Percentiles rank a stretch among this genome's conserved stretches.
Conservation (phyloP, 345 rosid genomes). For the Eucalyptus regnans region DNA sequence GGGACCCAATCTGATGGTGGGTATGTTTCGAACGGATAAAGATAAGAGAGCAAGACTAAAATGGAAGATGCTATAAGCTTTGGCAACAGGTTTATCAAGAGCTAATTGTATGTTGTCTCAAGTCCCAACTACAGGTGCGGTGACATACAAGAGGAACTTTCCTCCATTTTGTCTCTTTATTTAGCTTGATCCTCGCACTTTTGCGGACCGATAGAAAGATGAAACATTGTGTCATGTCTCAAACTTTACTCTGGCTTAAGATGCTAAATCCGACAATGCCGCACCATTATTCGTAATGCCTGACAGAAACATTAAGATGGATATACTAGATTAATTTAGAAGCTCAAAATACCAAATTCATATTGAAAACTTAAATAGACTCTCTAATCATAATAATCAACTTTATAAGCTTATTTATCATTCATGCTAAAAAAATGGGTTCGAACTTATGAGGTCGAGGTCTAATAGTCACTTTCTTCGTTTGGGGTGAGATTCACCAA, state of each 20-base stretch:
- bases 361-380: not conserved
- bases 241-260: not conserved
- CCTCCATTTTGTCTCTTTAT: not conserved
- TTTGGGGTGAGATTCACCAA: accelerated
- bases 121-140: not conserved
- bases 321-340: not conserved
- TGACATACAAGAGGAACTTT: not conserved
- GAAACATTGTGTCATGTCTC: not conserved
- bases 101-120: not conserved
- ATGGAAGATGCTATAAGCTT: not conserved
- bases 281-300: not conserved
- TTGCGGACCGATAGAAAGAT: not conserved
- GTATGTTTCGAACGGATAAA: not conserved
- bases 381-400: not conserved
- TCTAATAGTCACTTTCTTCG: not conserved
- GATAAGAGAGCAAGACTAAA: not conserved
- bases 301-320: not conserved
- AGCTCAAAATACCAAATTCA: not conserved
- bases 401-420: not conserved
- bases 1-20: not conserved
- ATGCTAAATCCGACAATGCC: not conserved
- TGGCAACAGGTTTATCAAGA: not conserved
- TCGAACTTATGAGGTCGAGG: not conserved
- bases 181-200: not conserved
- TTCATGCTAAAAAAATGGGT: not conserved